Base-by-base conservation (phyloP, 331 rosid genomes). In the Quercus lobata region DNA sequence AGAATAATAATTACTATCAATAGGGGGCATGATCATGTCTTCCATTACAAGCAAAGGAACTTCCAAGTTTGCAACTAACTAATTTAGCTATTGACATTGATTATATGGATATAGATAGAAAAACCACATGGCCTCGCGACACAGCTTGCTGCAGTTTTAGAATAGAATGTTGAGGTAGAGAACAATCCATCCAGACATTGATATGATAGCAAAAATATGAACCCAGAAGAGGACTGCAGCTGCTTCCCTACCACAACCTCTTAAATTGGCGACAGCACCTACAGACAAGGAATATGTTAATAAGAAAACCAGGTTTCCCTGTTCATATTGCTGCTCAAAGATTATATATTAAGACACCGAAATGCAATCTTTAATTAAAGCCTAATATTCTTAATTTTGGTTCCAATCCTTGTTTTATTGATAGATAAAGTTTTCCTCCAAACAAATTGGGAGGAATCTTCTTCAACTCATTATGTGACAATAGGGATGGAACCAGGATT, bases 211-310 rank as follows among this genome's bases (percentile, higher is more conserved):
- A 83, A 96, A 96, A 81, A 96, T 86, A 79, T 96, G 99, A 63
- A 96, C 98, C 99, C 99, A 96, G 82, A 96, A 96, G 68, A 96
- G 84, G 9, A 93, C 86, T 0, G 97, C 98, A 30, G 99, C 99
- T 25, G 99, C 93, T 53, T 96, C 98, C 83, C 83, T 89, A 69
- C 99, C 99, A 49, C 99, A 96, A 34, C 99, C 99, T 89, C 97
- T 90, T 81, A 96, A 88, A 89, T 84, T 96, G 53, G 99, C 99
- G 82, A 96, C 93, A 29, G 99, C 98, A 68, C 98, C 99, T 96
- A 84, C 80, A 56, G 53, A 62, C 57, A 52, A 71, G 73, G 72
- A 61, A 72, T 61, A 19, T 32, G 70, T 24, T 76, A 7, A 53
- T 34, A 71, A 68, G 25, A 37, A 71, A 74, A 10, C 34, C 49